Conservation (phyloP, 192 early-diverging fungal species). For the Rhizophagus sp. region DNA sequence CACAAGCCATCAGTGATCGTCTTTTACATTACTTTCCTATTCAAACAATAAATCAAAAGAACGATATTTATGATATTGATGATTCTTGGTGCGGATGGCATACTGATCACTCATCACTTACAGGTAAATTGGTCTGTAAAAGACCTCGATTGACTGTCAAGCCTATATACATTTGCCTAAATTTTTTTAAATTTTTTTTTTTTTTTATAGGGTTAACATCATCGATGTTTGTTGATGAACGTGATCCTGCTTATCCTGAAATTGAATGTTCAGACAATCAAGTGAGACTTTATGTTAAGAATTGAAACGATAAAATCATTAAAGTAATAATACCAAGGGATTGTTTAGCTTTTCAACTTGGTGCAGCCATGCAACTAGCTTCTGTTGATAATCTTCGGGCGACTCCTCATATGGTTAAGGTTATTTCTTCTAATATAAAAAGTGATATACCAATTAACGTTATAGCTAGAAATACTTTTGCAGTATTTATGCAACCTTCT, state of each 20-base stretch:
- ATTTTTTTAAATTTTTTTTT: too few species aligned
- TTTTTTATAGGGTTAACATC: slow-evolving; percentile 52
- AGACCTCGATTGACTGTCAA: too few species aligned
- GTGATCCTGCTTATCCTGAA: slow-evolving; percentile 33
- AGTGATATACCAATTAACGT: slow-evolving; percentile 33
- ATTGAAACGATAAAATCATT: slow-evolving; percentile 45
- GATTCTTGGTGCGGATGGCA: slow-evolving; percentile 76
- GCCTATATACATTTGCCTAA: too few species aligned
- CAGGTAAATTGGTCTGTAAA: too few species aligned
- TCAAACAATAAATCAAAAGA: background rate
- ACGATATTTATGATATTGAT: slow-evolving; percentile 36
- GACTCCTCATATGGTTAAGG: slow-evolving; percentile 66
- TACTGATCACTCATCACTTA: slow-evolving; percentile 64
- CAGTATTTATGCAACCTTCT: slow-evolving; percentile 74
- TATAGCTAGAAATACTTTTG: slow-evolving; percentile 76
- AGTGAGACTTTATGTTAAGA: slow-evolving; percentile 63
- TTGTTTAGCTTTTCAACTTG: slow-evolving; percentile 68
- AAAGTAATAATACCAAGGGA: slow-evolving; percentile 60
- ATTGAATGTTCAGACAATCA: slow-evolving; percentile 41
- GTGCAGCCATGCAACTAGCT: slow-evolving; percentile 62
- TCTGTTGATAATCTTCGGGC: slow-evolving; percentile 54
- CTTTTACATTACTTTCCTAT: slow-evolving; percentile 70
- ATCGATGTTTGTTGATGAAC: slow-evolving; percentile 62
- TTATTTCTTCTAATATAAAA: slow-evolving; percentile 39
- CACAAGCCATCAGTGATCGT: slow-evolving; percentile 60